Percentiles rank a stretch among this genome's conserved stretches.
Conservation (phyloP, 2,329 filamentous ascomycete genomes). For the Ophiostoma novo-ulmi region DNA sequence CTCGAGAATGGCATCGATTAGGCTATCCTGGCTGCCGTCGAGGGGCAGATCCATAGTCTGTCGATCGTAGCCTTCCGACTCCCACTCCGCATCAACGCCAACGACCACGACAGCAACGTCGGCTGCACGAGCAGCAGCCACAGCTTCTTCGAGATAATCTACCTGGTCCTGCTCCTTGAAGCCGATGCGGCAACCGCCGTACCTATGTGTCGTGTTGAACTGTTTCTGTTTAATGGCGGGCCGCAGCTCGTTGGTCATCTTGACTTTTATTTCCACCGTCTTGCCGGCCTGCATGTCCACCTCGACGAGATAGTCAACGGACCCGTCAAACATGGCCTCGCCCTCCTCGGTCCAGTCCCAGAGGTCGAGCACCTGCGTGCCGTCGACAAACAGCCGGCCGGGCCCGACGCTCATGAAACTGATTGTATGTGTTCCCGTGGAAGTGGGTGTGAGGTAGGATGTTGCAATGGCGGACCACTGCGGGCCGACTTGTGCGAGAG, state of each 20-base stretch:
- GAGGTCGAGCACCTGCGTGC: slow-evolving; percentile 55
- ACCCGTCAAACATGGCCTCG: slow-evolving; percentile 67
- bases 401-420: slow-evolving; percentile 65
- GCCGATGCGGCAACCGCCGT: slow-evolving; percentile 66
- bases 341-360: slow-evolving; percentile 67
- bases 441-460: slow-evolving; percentile 53
- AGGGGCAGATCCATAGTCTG: slow-evolving; percentile 55
- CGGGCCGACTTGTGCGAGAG: background rate
- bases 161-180: slow-evolving; percentile 62
- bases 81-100: slow-evolving; percentile 68
- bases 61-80: slow-evolving; percentile 68
- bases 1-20: slow-evolving; percentile 32
- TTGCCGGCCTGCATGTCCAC: slow-evolving; percentile 54
- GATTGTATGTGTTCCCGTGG: slow-evolving; percentile 58
- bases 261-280: slow-evolving; percentile 43
- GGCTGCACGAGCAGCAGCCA: slow-evolving; percentile 41
- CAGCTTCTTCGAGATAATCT: slow-evolving; percentile 53
- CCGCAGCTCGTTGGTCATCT: slow-evolving; percentile 58
- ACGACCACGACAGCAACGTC: slow-evolving; percentile 65
- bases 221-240: slow-evolving; percentile 55
- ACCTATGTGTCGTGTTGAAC: slow-evolving; percentile 56
- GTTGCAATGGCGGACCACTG: slow-evolving; percentile 39
- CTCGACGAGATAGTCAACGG: slow-evolving; percentile 58
- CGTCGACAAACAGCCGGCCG: slow-evolving; percentile 56
- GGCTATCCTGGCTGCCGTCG: slow-evolving; percentile 54